Conservation (phyloP, 2,329 filamentous ascomycete genomes). For the Pestalotiopsis sp. region DNA sequence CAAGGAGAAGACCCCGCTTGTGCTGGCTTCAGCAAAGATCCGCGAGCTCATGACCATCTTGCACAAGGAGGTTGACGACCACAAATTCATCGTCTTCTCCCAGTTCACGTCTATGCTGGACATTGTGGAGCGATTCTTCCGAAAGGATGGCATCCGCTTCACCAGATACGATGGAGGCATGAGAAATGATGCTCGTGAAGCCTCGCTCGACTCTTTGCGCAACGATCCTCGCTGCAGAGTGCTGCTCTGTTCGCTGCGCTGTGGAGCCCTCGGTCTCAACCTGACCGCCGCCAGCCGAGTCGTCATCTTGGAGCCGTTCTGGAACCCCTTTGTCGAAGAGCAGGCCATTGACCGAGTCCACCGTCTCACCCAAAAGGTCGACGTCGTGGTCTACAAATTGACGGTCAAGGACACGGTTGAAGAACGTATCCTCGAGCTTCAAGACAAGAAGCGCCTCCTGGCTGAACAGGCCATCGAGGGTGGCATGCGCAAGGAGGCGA, state of each 20-base stretch:
- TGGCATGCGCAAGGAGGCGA: slow-evolving; percentile 69
- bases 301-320: slow-evolving; percentile 95
- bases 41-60: slow-evolving; percentile 82
- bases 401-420: slow-evolving; percentile 88
- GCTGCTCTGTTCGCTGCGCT: slow-evolving; percentile 90
- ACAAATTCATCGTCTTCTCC: slow-evolving; percentile 98
- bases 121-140: slow-evolving; percentile 89
- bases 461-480: slow-evolving; percentile 92
- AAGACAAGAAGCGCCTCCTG: slow-evolving; percentile 89
- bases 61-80: slow-evolving; percentile 73
- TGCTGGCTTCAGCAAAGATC: slow-evolving; percentile 86
- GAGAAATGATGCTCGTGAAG: slow-evolving; percentile 91
- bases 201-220: slow-evolving; percentile 76
- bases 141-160: slow-evolving; percentile 72
- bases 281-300: slow-evolving; percentile 92
- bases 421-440: slow-evolving; percentile 90
- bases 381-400: slow-evolving; percentile 94
- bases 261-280: slow-evolving; percentile 90
- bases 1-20: slow-evolving; percentile 49
- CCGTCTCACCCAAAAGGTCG: slow-evolving; percentile 93
- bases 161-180: slow-evolving; percentile 94
- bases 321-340: slow-evolving; percentile 99
- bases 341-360: slow-evolving; percentile 98
- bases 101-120: slow-evolving; percentile 99
- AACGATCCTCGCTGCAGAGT: slow-evolving; percentile 77